Evolutionary conservation across 1,139 yeast genomes (phyloP).

Genomic region (Yamadazyma songkhlaensis): DNA sequence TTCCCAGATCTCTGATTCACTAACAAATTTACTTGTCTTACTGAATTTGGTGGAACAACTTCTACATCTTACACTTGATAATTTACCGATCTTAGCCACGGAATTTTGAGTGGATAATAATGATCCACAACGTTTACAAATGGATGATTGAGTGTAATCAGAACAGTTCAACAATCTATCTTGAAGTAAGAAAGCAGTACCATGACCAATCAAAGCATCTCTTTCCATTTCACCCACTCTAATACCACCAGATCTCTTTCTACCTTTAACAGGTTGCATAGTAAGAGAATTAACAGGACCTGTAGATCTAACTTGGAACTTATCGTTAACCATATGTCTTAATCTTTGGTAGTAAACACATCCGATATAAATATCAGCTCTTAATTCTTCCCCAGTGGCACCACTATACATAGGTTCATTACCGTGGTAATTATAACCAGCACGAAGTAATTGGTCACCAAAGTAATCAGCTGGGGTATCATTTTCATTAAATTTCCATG

Average conservation of each 20-base stretch:
- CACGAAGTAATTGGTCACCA: conserved; percentile 82
- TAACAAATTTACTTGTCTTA: conserved; percentile 45
- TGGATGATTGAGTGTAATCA: conserved; percentile 87
- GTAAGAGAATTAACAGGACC: conserved; percentile 97
- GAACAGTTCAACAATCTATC: conserved; percentile 95
- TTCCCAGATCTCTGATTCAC: conserved; percentile 90
- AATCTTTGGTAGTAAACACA: conserved; percentile 96
- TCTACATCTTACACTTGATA: conserved; percentile 81
- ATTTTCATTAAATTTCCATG: conserved; percentile 88
- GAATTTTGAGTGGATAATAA: conserved; percentile 84
- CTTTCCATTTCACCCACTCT: conserved; percentile 99
- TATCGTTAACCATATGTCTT: conserved; percentile 99
- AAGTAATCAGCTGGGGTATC: conserved; percentile 98
- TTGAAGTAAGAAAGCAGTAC: conserved; percentile 93
- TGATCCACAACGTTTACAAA: conserved; percentile 94
- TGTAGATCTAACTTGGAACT: conserved; percentile 98
- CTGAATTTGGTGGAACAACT: conserved; percentile 76
- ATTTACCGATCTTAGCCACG: conserved; percentile 86
- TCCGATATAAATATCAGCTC: conserved; percentile 95
- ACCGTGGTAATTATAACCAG: conserved; percentile 97
- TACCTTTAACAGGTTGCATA: conserved; percentile 99
- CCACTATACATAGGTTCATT: conserved; percentile 99
- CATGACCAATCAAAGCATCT: conserved; percentile 98
- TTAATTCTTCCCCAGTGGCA: conserved; percentile 94
- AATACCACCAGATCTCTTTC: conserved; percentile 99